These are phyloP conservation scores for Debaryomyces sp. DNA, from an alignment of 1,139 yeast genomes.

Conservation along the genomic window DNA sequence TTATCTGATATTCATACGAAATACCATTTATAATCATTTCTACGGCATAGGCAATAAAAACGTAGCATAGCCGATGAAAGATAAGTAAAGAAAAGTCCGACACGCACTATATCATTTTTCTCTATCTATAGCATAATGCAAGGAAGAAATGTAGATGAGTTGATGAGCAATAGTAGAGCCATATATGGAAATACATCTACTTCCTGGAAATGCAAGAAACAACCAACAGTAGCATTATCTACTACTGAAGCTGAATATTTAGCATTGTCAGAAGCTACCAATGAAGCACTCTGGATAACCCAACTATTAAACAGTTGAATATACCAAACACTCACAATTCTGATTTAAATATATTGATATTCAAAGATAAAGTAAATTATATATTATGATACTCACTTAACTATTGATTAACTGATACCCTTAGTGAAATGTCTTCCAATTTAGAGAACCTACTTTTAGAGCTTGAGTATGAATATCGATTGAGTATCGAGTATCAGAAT, in stretches of 20 bases:
- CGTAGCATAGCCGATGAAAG: not conserved
- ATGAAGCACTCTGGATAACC: slow-evolving; percentile 15
- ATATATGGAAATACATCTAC: slow-evolving; percentile 13
- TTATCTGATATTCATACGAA: not conserved
- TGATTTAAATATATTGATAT: too few species aligned
- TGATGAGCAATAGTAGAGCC: not conserved
- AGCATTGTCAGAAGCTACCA: slow-evolving; percentile 15
- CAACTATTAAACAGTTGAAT: not conserved
- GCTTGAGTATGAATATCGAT: too few species aligned
- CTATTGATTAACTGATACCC: too few species aligned
- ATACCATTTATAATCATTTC: not conserved
- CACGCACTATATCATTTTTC: not conserved
- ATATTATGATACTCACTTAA: too few species aligned
- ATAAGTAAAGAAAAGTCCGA: not conserved
- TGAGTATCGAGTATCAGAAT: too few species aligned
- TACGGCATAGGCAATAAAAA: not conserved
- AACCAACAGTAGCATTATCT: slow-evolving; percentile 14
- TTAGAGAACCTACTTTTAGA: too few species aligned
- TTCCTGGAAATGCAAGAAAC: slow-evolving; percentile 17
- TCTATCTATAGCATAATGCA: too few species aligned
- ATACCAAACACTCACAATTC: too few species aligned
- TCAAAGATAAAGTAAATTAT: too few species aligned
- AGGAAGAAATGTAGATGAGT: too few species aligned
- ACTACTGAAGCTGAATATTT: slow-evolving; percentile 19
- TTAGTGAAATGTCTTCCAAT: too few species aligned